Percentiles rank a stretch among this genome's conserved stretches.
Conservation (phyloP, 306 rosid species). For the Vigna angularis region DNA sequence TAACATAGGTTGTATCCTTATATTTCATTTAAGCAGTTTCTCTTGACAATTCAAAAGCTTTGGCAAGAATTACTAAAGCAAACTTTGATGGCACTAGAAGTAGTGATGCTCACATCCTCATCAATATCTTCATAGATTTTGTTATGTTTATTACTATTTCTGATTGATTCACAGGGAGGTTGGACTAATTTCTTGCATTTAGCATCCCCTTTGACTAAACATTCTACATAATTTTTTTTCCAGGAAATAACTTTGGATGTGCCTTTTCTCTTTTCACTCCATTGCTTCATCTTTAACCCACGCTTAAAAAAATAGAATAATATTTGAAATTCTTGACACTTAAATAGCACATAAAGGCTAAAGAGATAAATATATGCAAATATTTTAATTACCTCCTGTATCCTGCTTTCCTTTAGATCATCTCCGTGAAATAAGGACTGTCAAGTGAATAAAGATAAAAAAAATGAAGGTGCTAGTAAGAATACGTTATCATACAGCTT, state of each 20-base stretch:
- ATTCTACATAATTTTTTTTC: not conserved
- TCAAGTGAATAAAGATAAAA: slow-evolving; percentile 48
- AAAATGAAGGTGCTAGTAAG: slow-evolving; percentile 42
- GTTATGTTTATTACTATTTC: not conserved
- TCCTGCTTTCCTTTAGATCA: slow-evolving; percentile 81
- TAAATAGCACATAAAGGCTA: slow-evolving; percentile 21
- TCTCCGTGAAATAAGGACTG: slow-evolving; percentile 93
- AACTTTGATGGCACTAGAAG: not conserved
- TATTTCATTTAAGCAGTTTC: not conserved
- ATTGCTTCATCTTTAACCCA: slow-evolving; percentile 31
- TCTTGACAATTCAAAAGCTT: not conserved
- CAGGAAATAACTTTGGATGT: slow-evolving; percentile 1
- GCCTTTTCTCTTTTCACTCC: not conserved
- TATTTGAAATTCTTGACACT: slow-evolving; percentile 19
- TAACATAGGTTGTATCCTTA: not conserved
- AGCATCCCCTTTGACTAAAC: not conserved
- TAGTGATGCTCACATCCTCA: not conserved
- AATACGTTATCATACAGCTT: slow-evolving; percentile 28
- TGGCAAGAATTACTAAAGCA: not conserved
- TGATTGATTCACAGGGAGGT: not conserved
- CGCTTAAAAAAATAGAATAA: not conserved
- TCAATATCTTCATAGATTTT: not conserved
- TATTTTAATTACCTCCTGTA: slow-evolving; percentile 75
- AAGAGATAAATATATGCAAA: slow-evolving; percentile 15
- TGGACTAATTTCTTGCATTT: slow-evolving; percentile 13